These are phyloP conservation scores for Pyrus betulifolia DNA, from an alignment of 306 rosid species.

Conservation along the genomic window DNA sequence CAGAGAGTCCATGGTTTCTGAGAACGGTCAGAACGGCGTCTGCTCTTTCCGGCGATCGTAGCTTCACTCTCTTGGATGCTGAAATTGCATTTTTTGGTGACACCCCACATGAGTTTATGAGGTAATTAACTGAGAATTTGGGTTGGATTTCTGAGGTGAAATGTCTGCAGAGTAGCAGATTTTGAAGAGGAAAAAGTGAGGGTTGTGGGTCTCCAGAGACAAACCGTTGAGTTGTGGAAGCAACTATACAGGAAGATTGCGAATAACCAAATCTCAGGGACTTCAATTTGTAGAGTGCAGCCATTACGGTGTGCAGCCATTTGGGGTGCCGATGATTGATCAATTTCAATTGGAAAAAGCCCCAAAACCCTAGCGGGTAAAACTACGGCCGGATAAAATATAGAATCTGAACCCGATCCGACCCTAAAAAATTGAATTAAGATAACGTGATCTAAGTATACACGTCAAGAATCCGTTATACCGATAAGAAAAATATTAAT, in stretches of 20 bases:
- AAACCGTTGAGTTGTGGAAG: neutral
- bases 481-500: no score
- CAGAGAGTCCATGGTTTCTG: constrained; percentile 20
- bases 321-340: no score
- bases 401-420: no score
- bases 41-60: neutral
- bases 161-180: neutral
- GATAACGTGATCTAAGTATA: no score
- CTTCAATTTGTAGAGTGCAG: neutral
- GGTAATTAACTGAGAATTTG: constrained; percentile 16
- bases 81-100: constrained; percentile 7
- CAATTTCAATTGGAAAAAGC: neutral
- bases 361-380: no score
- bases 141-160: neutral
- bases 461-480: no score
- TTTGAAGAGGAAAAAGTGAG: neutral
- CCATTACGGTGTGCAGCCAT: neutral
- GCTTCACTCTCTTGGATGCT: neutral
- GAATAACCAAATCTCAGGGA: neutral
- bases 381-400: no score
- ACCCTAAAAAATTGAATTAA: no score
- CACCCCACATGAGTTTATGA: constrained; percentile 20
- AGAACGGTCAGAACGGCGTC: constrained; percentile 12
- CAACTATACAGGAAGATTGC: neutral
- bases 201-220: neutral